These are phyloP conservation scores for Elsinoe australis DNA, from an alignment of 2,329 filamentous ascomycete species.

Conservation along the genomic window DNA sequence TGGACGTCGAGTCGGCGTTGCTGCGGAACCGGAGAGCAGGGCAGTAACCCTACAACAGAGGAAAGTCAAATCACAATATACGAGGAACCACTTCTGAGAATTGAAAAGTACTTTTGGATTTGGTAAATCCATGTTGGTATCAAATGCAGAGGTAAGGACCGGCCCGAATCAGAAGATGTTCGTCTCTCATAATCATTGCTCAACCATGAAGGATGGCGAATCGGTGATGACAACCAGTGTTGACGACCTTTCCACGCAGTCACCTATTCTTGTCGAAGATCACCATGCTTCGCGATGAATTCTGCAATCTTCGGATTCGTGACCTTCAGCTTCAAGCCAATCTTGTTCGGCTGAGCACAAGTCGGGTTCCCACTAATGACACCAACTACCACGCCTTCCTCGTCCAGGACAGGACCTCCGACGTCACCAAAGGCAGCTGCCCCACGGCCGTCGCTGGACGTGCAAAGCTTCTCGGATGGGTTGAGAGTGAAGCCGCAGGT, in stretches of 20 bases:
- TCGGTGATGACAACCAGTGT: too few relatives aligned
- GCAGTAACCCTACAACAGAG: too few relatives aligned
- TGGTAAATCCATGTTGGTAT: too few relatives aligned
- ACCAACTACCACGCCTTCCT: constrained; percentile 14
- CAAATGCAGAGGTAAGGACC: not conserved
- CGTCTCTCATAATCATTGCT: not conserved
- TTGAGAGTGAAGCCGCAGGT: constrained; percentile 10
- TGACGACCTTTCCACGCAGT: too few relatives aligned
- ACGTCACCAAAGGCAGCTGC: constrained; percentile 16
- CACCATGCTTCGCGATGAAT: constrained; percentile 11
- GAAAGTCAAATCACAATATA: too few relatives aligned
- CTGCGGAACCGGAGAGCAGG: too few relatives aligned
- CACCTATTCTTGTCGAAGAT: too few relatives aligned
- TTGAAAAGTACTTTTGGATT: too few relatives aligned
- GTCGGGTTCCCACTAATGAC: constrained; percentile 17
- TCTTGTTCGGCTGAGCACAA: constrained; percentile 10
- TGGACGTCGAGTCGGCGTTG: too few relatives aligned
- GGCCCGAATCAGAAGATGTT: not conserved
- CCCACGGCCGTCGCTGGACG: not conserved
- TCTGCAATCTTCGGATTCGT: constrained; percentile 1
- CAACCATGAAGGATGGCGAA: not conserved
- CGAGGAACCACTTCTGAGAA: too few relatives aligned
- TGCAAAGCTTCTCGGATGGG: constrained; percentile 16
- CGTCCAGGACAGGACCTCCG: constrained; percentile 17
- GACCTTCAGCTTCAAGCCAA: constrained; percentile 13